These are phyloP conservation scores for Talaromyces adpressus DNA, from an alignment of 495 filamentous ascomycete genomes.

Conservation along the genomic window DNA sequence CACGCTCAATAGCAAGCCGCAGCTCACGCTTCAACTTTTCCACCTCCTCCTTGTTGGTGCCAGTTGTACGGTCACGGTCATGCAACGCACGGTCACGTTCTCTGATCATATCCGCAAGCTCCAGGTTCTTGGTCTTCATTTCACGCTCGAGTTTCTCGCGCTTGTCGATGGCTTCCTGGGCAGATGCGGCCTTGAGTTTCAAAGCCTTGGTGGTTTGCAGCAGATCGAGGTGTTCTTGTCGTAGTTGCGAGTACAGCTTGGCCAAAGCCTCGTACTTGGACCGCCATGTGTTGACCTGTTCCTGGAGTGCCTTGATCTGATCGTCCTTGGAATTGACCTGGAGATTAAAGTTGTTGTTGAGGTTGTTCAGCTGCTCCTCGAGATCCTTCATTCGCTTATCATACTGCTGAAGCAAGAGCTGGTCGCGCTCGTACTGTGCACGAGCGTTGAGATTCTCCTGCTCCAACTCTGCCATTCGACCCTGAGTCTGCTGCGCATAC, in stretches of 20 bases:
- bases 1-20: conserved; percentile 83
- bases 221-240: conserved; percentile 90
- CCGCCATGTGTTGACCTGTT: conserved; percentile 94
- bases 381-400: conserved; percentile 88
- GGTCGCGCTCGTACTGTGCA: conserved; percentile 93
- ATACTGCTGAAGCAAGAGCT: conserved; percentile 94
- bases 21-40: conserved; percentile 97
- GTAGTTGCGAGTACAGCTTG: conserved; percentile 93
- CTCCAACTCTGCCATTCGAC: conserved; percentile 87
- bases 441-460: conserved; percentile 90
- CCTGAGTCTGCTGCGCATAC: conserved; percentile 84
- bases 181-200: conserved; percentile 91
- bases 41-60: conserved; percentile 84
- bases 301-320: conserved; percentile 84
- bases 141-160: conserved; percentile 94
- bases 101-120: conserved; percentile 96
- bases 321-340: conserved; percentile 88
- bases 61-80: conserved; percentile 77
- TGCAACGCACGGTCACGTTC: conserved; percentile 93
- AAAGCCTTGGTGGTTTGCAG: conserved; percentile 92
- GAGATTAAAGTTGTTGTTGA: conserved; percentile 76
- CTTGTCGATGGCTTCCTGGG: conserved; percentile 91
- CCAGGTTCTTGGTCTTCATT: conserved; percentile 97
- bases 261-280: conserved; percentile 94
- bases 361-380: conserved; percentile 75